Evolutionary conservation across 495 filamentous ascomycete genomes (phyloP), one percentile per base, ranked within the genome.

Genomic region (Pyrenula aspistea): DNA sequence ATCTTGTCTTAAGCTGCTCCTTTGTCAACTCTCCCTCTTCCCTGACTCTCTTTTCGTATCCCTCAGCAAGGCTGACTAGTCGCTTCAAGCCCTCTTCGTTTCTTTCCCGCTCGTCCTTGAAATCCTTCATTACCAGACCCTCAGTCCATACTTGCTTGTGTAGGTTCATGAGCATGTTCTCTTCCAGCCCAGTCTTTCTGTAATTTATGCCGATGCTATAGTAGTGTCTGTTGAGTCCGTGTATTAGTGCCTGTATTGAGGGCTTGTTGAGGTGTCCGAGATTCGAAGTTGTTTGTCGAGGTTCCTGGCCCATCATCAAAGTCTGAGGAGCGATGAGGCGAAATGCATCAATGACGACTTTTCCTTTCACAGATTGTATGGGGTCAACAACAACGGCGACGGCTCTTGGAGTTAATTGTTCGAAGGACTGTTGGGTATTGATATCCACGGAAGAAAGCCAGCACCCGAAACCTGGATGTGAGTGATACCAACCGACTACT

Each of bases 71-170:
- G 54, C 74, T 79, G 55, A 97, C 94, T 51, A 98, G 82, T 64
- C 85, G 83, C 77, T 91, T 80, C 73, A 98, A 82, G 53, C 85
- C 79, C 24, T 93, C 90, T 61, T 86, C 85, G 62, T 96, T 98
- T 64, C 86, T 77, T 58, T 80, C 73, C 22, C 84, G 89, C 68
- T 96, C 92, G 57, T 83, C 76, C 53, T 83, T 79, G 81, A 97
- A 98, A 69, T 97, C 91, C 54, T 91, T 88, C 94, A 98, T 97
- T 68, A 94, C 83, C 63, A 98, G 71, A 10, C 90, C 93, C 69
- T 98, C 93, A 2, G 93, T 98, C 93, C 93, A 98, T 50, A 96
- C 91, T 57, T 95, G 91, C 78, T 98, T 98, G 76, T 98, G 93
- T 58, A 98, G 74, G 65, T 97, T 98, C 93, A 98, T 98, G 64